Conservation (phyloP, 2,329 filamentous ascomycete genomes). For the Westerdykella ornata region DNA sequence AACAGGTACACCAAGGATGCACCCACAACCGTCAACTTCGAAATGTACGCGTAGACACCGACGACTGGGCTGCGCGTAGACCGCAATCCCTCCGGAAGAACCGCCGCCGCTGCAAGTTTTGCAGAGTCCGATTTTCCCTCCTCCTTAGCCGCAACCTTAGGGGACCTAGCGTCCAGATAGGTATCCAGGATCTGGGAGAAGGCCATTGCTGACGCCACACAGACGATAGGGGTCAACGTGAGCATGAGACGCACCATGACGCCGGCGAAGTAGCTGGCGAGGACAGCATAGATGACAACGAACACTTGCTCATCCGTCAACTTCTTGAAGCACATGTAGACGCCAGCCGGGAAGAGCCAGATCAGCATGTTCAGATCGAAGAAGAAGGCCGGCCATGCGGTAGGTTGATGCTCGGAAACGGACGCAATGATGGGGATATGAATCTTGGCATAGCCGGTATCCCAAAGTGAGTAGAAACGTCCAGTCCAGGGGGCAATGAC, state of each 20-base stretch:
- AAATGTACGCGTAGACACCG: slow-evolving; percentile 74
- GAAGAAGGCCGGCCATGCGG: slow-evolving; percentile 98
- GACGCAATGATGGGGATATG: slow-evolving; percentile 99
- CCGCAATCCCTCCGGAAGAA: slow-evolving; percentile 53
- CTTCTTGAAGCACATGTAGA: slow-evolving; percentile 95
- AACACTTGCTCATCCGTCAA: slow-evolving; percentile 96
- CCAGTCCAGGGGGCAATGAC: slow-evolving; percentile 97
- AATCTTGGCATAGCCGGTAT: slow-evolving; percentile 97
- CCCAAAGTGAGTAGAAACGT: slow-evolving; percentile 98
- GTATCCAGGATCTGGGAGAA: slow-evolving; percentile 82
- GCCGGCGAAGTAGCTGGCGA: slow-evolving; percentile 95
- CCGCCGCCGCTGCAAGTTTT: slow-evolving; percentile 45
- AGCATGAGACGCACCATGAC: slow-evolving; percentile 99
- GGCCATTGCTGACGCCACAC: slow-evolving; percentile 84
- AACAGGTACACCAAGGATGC: slow-evolving; percentile 73
- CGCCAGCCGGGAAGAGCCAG: slow-evolving; percentile 97
- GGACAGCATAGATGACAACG: slow-evolving; percentile 91
- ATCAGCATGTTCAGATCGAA: slow-evolving; percentile 98
- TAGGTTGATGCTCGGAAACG: slow-evolving; percentile 98
- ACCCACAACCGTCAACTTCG: slow-evolving; percentile 70
- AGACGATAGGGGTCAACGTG: slow-evolving; percentile 91
- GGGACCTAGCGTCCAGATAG: slow-evolving; percentile 64
- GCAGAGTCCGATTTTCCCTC: slow-evolving; percentile 25
- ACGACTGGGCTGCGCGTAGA: slow-evolving; percentile 66
- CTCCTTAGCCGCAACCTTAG: slow-evolving; percentile 49